Percentiles rank a stretch among this genome's conserved stretches.
phyloP scores from a whole-genome alignment of 768 basidiomycete genomes.

The Trametes meyenii region DNA sequence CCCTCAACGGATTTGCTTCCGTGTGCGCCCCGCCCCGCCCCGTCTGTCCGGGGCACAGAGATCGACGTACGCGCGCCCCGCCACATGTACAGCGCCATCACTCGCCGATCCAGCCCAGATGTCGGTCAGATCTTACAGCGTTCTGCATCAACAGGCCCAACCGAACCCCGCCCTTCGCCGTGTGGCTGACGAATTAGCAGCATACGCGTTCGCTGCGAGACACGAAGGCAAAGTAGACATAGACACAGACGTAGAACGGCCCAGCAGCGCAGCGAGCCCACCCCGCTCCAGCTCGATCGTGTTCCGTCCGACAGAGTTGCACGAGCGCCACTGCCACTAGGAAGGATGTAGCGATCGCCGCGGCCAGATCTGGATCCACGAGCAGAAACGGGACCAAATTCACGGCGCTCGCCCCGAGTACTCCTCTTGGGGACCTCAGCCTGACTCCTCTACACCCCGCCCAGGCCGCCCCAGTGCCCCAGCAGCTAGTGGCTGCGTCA shows the following conservation, averaged over 20 bases:
- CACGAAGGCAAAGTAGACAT: background rate
- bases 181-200: no score
- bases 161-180: no score
- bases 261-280: background rate
- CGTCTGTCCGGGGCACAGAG: background rate
- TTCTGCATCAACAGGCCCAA: no score
- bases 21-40: slow-evolving; percentile 1
- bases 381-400: slow-evolving; percentile 11
- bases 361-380: slow-evolving; percentile 13
- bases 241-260: background rate
- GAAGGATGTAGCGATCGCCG: slow-evolving; percentile 12
- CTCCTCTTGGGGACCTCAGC: no score
- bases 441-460: no score
- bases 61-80: background rate
- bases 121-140: no score
- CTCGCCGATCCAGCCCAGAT: background rate
- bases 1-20: slow-evolving; percentile 4
- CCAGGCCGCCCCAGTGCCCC: background rate
- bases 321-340: slow-evolving; percentile 18
- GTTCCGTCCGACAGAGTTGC: slow-evolving; percentile 16
- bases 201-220: no score
- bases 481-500: background rate
- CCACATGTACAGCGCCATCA: background rate
- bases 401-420: slow-evolving; percentile 7
- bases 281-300: slow-evolving; percentile 9